These are phyloP conservation scores for Cantharellus cinnabarinus DNA, from an alignment of 768 basidiomycete species.

Conservation along the genomic window DNA sequence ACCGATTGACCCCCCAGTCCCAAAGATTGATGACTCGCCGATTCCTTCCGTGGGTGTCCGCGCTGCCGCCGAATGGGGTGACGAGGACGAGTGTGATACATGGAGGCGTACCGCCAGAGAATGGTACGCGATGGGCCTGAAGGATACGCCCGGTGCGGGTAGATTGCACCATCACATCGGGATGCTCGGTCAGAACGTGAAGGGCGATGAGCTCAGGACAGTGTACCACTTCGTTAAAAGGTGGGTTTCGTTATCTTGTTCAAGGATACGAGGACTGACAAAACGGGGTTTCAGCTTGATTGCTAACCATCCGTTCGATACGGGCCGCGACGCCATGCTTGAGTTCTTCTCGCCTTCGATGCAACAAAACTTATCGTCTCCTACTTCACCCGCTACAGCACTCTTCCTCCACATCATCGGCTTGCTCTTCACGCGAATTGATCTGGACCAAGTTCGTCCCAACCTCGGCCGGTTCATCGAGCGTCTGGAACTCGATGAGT, in stretches of 20 bases:
- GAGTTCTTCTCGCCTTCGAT: slow-evolving; percentile 67
- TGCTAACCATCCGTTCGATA: slow-evolving; percentile 70
- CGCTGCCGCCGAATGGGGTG: slow-evolving; percentile 64
- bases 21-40: slow-evolving; percentile 42
- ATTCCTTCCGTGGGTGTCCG: slow-evolving; percentile 59
- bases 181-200: slow-evolving; percentile 62
- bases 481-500: slow-evolving; percentile 51
- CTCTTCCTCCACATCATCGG: slow-evolving; percentile 87
- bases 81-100: slow-evolving; percentile 60
- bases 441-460: slow-evolving; percentile 76
- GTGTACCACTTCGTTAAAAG: slow-evolving; percentile 93
- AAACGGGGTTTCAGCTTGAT: slow-evolving; percentile 41
- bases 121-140: slow-evolving; percentile 80
- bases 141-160: slow-evolving; percentile 82
- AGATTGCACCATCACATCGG: slow-evolving; percentile 90
- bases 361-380: not conserved
- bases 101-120: slow-evolving; percentile 80
- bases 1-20: slow-evolving; percentile 23
- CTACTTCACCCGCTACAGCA: slow-evolving; percentile 27
- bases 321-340: slow-evolving; percentile 76
- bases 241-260: slow-evolving; percentile 22
- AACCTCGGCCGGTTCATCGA: slow-evolving; percentile 74
- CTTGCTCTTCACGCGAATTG: slow-evolving; percentile 90
- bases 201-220: slow-evolving; percentile 60
- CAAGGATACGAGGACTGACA: too few relatives aligned